phyloP scores from a whole-genome alignment of 108 stramenopile genomes.

The Epithemia pelagica region DNA sequence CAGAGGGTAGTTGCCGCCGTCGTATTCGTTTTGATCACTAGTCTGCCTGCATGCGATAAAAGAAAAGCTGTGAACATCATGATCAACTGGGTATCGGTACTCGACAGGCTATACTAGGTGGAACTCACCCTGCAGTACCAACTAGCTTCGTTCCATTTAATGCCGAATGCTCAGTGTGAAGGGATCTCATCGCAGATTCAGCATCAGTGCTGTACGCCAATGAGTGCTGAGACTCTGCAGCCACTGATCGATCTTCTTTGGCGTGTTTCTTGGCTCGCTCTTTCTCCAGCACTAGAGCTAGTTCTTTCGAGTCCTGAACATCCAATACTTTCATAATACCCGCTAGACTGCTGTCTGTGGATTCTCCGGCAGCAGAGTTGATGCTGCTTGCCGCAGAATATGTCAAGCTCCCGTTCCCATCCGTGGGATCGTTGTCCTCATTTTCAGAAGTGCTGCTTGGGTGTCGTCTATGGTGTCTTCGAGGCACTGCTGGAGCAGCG shows the following conservation, averaged over 20 bases:
- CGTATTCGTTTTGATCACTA: slow-evolving; percentile 1
- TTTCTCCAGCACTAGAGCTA: slow-evolving; percentile 8
- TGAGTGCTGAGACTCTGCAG: slow-evolving; percentile 15
- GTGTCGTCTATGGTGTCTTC: not conserved
- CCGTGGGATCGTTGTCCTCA: slow-evolving; percentile 15
- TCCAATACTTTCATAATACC: slow-evolving; percentile 46
- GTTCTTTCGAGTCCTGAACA: slow-evolving; percentile 29
- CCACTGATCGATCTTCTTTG: slow-evolving; percentile 17
- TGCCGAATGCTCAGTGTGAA: not conserved
- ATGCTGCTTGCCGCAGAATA: slow-evolving; percentile 34
- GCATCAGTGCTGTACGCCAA: slow-evolving; percentile 32
- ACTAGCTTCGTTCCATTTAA: slow-evolving; percentile 20
- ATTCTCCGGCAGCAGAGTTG: slow-evolving; percentile 27
- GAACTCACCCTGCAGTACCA: slow-evolving; percentile 35
- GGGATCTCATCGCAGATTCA: slow-evolving; percentile 14
- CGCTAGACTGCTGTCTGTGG: slow-evolving; percentile 44
- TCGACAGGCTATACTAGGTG: too few species aligned
- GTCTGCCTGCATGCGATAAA: not conserved
- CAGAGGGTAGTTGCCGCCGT: not conserved
- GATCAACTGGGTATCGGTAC: too few species aligned
- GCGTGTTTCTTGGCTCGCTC: not conserved
- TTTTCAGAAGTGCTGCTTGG: not conserved
- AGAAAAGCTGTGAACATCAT: too few species aligned
- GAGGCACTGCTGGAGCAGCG: not conserved
- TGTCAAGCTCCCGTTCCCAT: slow-evolving; percentile 25